These are phyloP conservation scores for Leptodontidium sp. DNA, from an alignment of 2,329 filamentous ascomycete genomes.

Conservation along the genomic window DNA sequence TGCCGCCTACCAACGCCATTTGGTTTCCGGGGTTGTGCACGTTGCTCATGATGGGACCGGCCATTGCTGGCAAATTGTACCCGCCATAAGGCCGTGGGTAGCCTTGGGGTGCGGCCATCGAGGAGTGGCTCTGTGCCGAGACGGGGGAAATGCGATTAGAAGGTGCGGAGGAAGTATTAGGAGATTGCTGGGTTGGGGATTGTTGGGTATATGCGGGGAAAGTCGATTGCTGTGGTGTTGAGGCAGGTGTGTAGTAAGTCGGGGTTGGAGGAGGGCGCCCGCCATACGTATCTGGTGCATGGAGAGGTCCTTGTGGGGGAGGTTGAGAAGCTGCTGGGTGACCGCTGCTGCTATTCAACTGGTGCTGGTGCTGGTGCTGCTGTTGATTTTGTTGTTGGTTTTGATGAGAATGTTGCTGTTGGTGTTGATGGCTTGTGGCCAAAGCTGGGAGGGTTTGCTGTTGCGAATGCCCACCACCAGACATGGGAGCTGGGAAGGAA, in stretches of 20 bases:
- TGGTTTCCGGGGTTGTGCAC: slow-evolving; percentile 76
- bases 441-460: slow-evolving; percentile 46
- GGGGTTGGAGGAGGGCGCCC: slow-evolving; percentile 65
- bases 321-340: slow-evolving; percentile 58
- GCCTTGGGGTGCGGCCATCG: slow-evolving; percentile 64
- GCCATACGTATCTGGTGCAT: slow-evolving; percentile 65
- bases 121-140: slow-evolving; percentile 49
- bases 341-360: slow-evolving; percentile 48
- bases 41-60: slow-evolving; percentile 78
- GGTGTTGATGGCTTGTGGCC: slow-evolving; percentile 47
- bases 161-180: slow-evolving; percentile 50
- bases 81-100: slow-evolving; percentile 58
- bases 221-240: slow-evolving; percentile 56
- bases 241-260: slow-evolving; percentile 61
- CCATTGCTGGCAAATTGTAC: slow-evolving; percentile 68
- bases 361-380: slow-evolving; percentile 45
- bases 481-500: slow-evolving; percentile 67
- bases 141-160: slow-evolving; percentile 51
- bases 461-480: slow-evolving; percentile 51
- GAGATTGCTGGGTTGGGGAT: slow-evolving; percentile 57
- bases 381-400: slow-evolving; percentile 45
- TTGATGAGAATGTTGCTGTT: slow-evolving; percentile 44
- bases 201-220: slow-evolving; percentile 58
- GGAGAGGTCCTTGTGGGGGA: slow-evolving; percentile 61
- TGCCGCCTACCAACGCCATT: slow-evolving; percentile 71